A percentile compares a stretch with the other conserved stretches of the same genome.
Evolutionary conservation across 768 basidiomycete genomes (phyloP).

Genomic region (Rhodotorula toruloides): DNA sequence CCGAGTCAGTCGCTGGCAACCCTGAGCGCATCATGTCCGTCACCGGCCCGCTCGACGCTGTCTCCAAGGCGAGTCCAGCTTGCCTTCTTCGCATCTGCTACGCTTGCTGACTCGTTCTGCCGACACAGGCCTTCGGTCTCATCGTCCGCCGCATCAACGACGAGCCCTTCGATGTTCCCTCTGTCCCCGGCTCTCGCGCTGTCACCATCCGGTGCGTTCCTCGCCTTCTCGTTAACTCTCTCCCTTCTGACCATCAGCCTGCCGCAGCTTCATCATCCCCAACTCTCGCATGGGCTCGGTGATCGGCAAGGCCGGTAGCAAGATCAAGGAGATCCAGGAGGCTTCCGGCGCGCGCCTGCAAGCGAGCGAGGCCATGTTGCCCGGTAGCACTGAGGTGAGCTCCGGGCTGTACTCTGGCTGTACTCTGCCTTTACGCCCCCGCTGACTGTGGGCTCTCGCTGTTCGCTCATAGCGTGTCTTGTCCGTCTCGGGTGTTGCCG

Average conservation of each 20-base stretch:
- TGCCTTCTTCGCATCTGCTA: not conserved
- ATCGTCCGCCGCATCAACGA: constrained; percentile 99
- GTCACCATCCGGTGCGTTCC: constrained; percentile 87
- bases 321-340: constrained; percentile 99
- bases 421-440: not conserved
- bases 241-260: not conserved
- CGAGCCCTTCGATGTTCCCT: constrained; percentile 95
- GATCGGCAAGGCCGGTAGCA: constrained; percentile 93
- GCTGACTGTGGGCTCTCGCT: no score
- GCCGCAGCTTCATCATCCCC: constrained; percentile 67
- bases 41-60: constrained; percentile 93
- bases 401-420: not conserved
- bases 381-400: constrained; percentile 96
- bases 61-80: constrained; percentile 70
- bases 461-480: constrained; percentile 67
- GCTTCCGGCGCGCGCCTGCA: constrained; percentile 93
- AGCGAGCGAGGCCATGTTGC: constrained; percentile 96
- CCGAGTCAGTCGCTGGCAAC: constrained; percentile 96
- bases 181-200: constrained; percentile 93
- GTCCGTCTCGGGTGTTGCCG: constrained; percentile 95
- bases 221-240: not conserved
- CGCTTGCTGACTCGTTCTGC: not conserved
- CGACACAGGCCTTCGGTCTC: constrained; percentile 82
- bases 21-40: constrained; percentile 98
- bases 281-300: constrained; percentile 99